Conservation (phyloP, 495 filamentous ascomycete species). For the Talaromyces borbonicus region DNA sequence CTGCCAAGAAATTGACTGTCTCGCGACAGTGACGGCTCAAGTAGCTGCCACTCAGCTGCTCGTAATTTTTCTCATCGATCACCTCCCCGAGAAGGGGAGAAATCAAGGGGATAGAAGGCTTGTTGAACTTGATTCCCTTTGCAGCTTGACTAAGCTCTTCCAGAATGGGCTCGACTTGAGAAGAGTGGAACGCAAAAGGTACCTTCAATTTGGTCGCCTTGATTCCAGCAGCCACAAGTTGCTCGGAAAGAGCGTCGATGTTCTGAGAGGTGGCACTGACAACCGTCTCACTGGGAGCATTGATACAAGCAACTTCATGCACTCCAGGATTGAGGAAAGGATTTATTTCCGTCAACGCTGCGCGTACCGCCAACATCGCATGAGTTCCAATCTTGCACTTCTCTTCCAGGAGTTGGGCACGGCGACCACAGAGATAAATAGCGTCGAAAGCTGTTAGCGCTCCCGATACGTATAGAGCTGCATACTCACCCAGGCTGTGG, state of each 20-base stretch:
- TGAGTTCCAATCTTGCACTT: slow-evolving; percentile 66
- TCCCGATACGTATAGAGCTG: slow-evolving; percentile 71
- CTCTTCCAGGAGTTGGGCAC: slow-evolving; percentile 65
- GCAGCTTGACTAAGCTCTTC: slow-evolving; percentile 54
- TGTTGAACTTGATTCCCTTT: slow-evolving; percentile 45
- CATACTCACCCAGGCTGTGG: slow-evolving; percentile 84
- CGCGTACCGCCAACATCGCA: slow-evolving; percentile 42
- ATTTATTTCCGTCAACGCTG: slow-evolving; percentile 24
- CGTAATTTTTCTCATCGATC: slow-evolving; percentile 38
- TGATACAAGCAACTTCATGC: slow-evolving; percentile 44
- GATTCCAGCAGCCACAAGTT: slow-evolving; percentile 44
- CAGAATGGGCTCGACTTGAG: slow-evolving; percentile 69
- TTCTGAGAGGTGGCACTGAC: slow-evolving; percentile 35
- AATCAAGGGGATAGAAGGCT: slow-evolving; percentile 57
- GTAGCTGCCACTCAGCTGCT: slow-evolving; percentile 48
- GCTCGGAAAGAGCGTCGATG: slow-evolving; percentile 48
- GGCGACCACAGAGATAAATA: slow-evolving; percentile 68
- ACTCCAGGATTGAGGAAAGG: slow-evolving; percentile 17
- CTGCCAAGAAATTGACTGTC: slow-evolving; percentile 63
- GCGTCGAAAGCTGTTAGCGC: slow-evolving; percentile 70
- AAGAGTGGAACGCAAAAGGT: slow-evolving; percentile 74
- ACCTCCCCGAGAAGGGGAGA: slow-evolving; percentile 58
- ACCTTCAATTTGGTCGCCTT: slow-evolving; percentile 63
- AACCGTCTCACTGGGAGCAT: slow-evolving; percentile 40
- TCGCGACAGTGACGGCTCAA: slow-evolving; percentile 58